Evolutionary conservation across 768 basidiomycete species (phyloP), one percentile per base, ranked within the genome.

Genomic region (Mycena galopus): DNA sequence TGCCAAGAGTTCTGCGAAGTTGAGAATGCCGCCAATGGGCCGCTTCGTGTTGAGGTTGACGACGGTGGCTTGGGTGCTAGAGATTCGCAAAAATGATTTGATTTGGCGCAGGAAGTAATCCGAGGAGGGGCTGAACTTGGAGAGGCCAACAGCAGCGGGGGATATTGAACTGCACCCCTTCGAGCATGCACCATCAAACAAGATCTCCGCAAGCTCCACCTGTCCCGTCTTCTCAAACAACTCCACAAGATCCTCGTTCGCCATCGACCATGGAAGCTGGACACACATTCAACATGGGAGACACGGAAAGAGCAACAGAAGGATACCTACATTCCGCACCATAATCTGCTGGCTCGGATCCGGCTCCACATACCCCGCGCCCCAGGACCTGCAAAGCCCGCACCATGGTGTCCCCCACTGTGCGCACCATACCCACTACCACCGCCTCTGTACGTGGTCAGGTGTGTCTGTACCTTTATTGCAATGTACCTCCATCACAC

Each of bases 161-260:
- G 86, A 82, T 44, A 97, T 87, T 14, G 88, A 88, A 53, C 89
- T 87, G 3, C n/a, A n/a, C n/a, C n/a, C n/a, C n/a, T n/a, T n/a
- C n/a, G n/a, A n/a, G n/a, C n/a, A n/a, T n/a, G n/a, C n/a, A 21
- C 95, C 94, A 77, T 98, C 97, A 77, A 94, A 96, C 57, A 99
- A 82, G 74, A 98, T 97, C 83, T 99, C 97, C 3, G 97, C 97
- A 37, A 96, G 85, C 78, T 96, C 94, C 39, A 99, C 97, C 75
- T 93, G 93, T 11, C 97, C 97, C 0, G 97, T 98, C 35, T 97
- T 99, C 85, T 98, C 97, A 77, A 99, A 99, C 23, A 99, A 83
- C 83, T 99, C 97, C 25, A 99, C 97, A 53, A 99, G 85, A 80
- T 99, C 97, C 80, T 99, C 97, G 80, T 99, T 98, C 9, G 97